A percentile compares a stretch with the other conserved stretches of the same genome.
phyloP scores from a whole-genome alignment of 2,329 filamentous ascomycete genomes.

The Monosporascus sp. region DNA sequence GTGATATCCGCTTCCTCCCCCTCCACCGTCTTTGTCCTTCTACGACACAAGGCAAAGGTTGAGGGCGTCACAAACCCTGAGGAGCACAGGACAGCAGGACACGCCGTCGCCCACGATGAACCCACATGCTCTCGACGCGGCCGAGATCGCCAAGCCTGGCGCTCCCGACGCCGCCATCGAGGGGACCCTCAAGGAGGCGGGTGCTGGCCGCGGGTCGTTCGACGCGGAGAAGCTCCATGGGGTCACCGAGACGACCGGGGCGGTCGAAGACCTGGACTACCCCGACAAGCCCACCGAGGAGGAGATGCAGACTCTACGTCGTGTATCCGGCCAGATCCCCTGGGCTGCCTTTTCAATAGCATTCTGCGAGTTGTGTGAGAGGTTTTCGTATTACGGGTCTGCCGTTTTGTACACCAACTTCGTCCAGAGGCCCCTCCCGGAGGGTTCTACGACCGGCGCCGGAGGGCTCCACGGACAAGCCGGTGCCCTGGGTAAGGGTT shows the following conservation, averaged over 20 bases:
- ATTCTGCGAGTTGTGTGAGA: constrained; percentile 70
- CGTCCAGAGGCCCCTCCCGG: constrained; percentile 51
- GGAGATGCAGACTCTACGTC: constrained; percentile 55
- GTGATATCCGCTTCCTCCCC: not conserved
- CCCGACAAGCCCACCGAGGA: constrained; percentile 51
- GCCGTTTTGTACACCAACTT: constrained; percentile 65
- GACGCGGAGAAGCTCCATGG: not conserved
- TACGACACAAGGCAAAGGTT: not conserved
- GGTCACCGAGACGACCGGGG: not conserved
- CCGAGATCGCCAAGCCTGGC: not conserved
- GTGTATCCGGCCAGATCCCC: constrained; percentile 60
- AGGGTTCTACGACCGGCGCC: constrained; percentile 49
- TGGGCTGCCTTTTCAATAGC: constrained; percentile 65
- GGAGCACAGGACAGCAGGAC: not conserved
- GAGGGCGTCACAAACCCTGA: not conserved
- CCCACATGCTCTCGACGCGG: not conserved
- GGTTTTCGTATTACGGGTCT: constrained; percentile 73
- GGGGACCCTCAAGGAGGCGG: not conserved
- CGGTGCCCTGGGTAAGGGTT: constrained; percentile 54
- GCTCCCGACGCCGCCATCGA: not conserved
- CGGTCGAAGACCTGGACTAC: not conserved
- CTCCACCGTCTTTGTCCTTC: not conserved
- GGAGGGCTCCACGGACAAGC: constrained; percentile 27
- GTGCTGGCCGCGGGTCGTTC: not conserved
- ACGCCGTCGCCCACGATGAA: not conserved